Evolutionary conservation across 73 alveolate genomes (phyloP), one percentile per base, ranked within the genome.

Genomic region (Paramecium bursaria): DNA sequence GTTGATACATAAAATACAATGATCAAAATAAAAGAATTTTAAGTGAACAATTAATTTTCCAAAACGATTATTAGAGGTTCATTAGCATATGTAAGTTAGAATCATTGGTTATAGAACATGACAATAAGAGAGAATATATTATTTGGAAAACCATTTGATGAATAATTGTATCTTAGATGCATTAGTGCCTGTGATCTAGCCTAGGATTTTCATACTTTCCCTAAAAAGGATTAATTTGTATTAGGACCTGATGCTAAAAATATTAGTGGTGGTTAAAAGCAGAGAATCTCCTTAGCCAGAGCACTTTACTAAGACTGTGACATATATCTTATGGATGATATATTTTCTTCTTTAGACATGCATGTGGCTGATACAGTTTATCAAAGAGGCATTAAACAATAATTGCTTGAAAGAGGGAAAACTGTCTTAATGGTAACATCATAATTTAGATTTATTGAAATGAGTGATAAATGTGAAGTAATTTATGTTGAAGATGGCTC

Each of bases 221-320:
- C 90, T 50, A 74, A 80, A 49, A 93, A 90, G 11, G 98, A 93
- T 76, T 48, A 85, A 74, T 91, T 92, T 44, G 92, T 82, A 27
- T 73, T 93, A 15, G 95, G 98, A 73, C 96, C 93, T 74, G 93
- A 90, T 85, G 98, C 97, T n/a, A 90, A 85, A 22, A 93, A 93
- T 89, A 79, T 93, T 46, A 91, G 96, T 39, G 98, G 98, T 17
- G 98, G 98, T 0, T 92, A 93, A 86, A 93, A 92, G 85, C 74
- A 95, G 30, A 93, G 98, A 93, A 76, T 93, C 23, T 86, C 93
- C 3, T 79, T 93, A 27, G 94, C 95, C 25, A 88, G 98, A 54
- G 97, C 98, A 2, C 93, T 93, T 48, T 93, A 93, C 48, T 48
- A 91, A 42, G 82, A 90, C 57, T 86, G 92, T 22, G 95, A 88